These are phyloP conservation scores for Kwoniella pini DNA, from an alignment of 768 basidiomycete genomes.

Conservation along the genomic window DNA sequence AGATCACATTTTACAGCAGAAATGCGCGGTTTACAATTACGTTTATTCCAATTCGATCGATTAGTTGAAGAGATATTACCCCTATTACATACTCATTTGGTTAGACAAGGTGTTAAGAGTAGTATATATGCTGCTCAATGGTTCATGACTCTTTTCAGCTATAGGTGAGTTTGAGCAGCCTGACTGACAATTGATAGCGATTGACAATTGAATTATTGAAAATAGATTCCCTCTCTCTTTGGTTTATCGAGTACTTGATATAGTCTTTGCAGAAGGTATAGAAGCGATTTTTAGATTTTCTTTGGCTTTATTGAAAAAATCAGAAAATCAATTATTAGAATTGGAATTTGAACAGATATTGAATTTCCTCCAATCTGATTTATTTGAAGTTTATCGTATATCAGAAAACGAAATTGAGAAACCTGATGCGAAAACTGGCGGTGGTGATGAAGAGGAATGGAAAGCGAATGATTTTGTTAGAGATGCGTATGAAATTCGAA, in stretches of 20 bases:
- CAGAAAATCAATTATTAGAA: constrained; percentile 73
- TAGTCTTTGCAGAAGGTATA: constrained; percentile 92
- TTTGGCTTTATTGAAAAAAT: constrained; percentile 78
- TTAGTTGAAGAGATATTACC: constrained; percentile 89
- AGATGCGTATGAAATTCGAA: constrained; percentile 78
- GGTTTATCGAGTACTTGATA: constrained; percentile 95
- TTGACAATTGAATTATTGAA: too few relatives aligned
- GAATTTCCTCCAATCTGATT: constrained; percentile 71
- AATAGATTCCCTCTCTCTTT: constrained; percentile 91
- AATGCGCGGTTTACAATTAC: constrained; percentile 94
- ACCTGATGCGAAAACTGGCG: background rate
- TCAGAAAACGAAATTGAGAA: background rate
- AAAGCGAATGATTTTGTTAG: constrained; percentile 81
- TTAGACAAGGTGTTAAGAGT: constrained; percentile 91
- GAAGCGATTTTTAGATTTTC: constrained; percentile 97
- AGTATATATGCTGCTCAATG: constrained; percentile 99
- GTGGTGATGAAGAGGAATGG: constrained; percentile 53
- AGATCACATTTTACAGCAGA: constrained; percentile 97
- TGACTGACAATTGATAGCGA: too few relatives aligned
- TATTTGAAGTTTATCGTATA: constrained; percentile 79
- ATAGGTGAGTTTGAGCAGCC: constrained; percentile 72
- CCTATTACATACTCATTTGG: constrained; percentile 86
- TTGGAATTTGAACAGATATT: constrained; percentile 92
- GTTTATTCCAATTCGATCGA: constrained; percentile 89
- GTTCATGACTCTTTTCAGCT: constrained; percentile 97